Evolutionary conservation across 306 rosid genomes (phyloP), one percentile per base, ranked within the genome.

Genomic region (Glycine latifolia): DNA sequence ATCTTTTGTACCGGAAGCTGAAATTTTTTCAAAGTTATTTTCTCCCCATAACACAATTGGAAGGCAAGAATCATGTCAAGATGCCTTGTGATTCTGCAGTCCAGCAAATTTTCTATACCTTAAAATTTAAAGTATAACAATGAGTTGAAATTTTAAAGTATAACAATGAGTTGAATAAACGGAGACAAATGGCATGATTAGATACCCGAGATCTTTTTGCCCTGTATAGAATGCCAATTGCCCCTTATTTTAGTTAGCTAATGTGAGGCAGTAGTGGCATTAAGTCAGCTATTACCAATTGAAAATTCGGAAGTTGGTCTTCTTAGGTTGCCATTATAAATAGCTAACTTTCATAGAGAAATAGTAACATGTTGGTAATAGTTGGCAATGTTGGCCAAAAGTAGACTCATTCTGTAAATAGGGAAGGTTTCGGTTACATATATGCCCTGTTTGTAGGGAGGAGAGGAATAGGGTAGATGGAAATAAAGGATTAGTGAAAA

Each of bases 271-370:
- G 54, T 20, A 37, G 39, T 60, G 71, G 62, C 63, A 47, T 15
- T 48, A 35, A 60, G 59, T 48, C 37, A 41, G 66, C 55, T 26
- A 16, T 55, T 78, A 12, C 56, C 10, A 33, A 11, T 67, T 78
- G 35, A 54, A 69, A 47, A 26, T 56, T 14, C 56, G 76, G 83
- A 56, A 55, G 37, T 68, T 58, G 48, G 70, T 26, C 16, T 58
- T 33, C 77, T 7, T 46, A 70, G 15, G 43, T 70, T 70, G 48
- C 8, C 15, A 26, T 58, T 17, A 15, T 17, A 50, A 35, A 65
- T 8, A 17, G 13, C 54, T 14, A 46, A 11, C 48, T 16, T 16
- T 65, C 10, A 39, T 13, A 14, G 33, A 60, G 61, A 14, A 5
- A 46, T 70, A 41, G 41, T 47, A 26, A 44, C n/a, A 13, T 70